phyloP scores from a whole-genome alignment of 2,329 filamentous ascomycete species.

The Dryadomyces quercus-mongolicae region DNA sequence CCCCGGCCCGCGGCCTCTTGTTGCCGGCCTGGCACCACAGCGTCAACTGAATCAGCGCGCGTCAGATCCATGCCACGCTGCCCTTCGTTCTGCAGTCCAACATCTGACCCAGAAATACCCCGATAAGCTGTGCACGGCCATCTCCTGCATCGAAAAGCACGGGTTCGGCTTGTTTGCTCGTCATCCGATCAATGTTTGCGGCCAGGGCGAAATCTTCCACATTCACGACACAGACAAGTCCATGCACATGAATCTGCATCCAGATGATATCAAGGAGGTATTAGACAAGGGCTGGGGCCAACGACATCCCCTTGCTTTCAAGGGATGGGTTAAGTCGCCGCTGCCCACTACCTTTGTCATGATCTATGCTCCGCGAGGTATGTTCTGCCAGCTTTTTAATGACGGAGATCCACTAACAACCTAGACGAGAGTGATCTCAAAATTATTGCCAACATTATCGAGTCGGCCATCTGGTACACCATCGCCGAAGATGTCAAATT shows the following conservation, averaged over 20 bases:
- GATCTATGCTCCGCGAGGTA: slow-evolving; percentile 64
- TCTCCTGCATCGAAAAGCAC: slow-evolving; percentile 73
- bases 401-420: too few relatives aligned
- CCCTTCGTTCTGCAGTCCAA: slow-evolving; percentile 40
- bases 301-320: slow-evolving; percentile 53
- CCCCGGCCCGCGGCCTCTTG: slow-evolving; percentile 48
- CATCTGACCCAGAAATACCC: slow-evolving; percentile 30
- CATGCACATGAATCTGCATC: slow-evolving; percentile 71
- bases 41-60: slow-evolving; percentile 62
- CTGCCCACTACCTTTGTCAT: slow-evolving; percentile 67
- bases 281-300: slow-evolving; percentile 72
- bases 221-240: slow-evolving; percentile 65
- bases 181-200: slow-evolving; percentile 54
- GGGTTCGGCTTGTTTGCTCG: slow-evolving; percentile 62
- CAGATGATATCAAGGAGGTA: slow-evolving; percentile 60
- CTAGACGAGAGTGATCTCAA: slow-evolving; percentile 52
- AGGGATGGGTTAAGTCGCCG: slow-evolving; percentile 52
- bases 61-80: slow-evolving; percentile 37
- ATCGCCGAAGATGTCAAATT: slow-evolving; percentile 30
- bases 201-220: slow-evolving; percentile 72
- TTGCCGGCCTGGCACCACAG: slow-evolving; percentile 71
- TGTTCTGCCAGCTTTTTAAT: neutral
- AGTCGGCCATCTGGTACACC: slow-evolving; percentile 61
- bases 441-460: slow-evolving; percentile 56
- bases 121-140: slow-evolving; percentile 44